Percentiles rank a stretch among this genome's conserved stretches.
Evolutionary conservation across 2,329 filamentous ascomycete species (phyloP).

Genomic region (Fusarium dlaminii): DNA sequence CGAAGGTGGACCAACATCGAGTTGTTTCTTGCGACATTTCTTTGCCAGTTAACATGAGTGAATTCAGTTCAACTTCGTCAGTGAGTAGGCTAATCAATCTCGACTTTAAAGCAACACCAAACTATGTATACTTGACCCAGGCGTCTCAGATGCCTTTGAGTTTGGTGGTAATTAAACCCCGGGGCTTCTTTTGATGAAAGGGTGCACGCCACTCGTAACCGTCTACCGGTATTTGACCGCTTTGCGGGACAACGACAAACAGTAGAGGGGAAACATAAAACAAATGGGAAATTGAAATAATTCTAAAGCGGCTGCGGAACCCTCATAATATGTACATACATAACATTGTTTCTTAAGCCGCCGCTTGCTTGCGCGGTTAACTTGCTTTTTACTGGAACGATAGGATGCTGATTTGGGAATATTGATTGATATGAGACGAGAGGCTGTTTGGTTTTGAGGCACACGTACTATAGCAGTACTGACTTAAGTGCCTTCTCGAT

Average conservation of each 20-base stretch:
- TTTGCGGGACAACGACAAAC: neutral
- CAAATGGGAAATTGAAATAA: neutral
- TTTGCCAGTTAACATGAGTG: neutral
- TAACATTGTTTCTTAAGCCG: neutral
- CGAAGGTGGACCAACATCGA: constrained; percentile 6
- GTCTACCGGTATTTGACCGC: constrained; percentile 12
- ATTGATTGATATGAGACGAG: neutral
- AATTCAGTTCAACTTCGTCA: neutral
- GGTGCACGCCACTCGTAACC: constrained; percentile 11
- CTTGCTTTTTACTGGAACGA: neutral
- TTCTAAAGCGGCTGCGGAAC: constrained; percentile 1
- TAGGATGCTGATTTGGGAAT: neutral
- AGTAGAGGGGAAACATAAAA: neutral
- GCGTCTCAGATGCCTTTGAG: neutral
- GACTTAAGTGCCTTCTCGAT: neutral
- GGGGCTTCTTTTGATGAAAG: neutral
- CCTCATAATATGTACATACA: neutral
- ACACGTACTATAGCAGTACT: neutral
- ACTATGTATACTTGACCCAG: neutral
- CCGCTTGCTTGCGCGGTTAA: neutral
- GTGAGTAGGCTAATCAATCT: neutral
- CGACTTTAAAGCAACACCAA: neutral
- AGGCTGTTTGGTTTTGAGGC: neutral
- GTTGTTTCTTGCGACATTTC: constrained; percentile 8
- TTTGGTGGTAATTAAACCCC: neutral